phyloP scores from a whole-genome alignment of 768 basidiomycete genomes.

The Boletus rubroflammeus region DNA sequence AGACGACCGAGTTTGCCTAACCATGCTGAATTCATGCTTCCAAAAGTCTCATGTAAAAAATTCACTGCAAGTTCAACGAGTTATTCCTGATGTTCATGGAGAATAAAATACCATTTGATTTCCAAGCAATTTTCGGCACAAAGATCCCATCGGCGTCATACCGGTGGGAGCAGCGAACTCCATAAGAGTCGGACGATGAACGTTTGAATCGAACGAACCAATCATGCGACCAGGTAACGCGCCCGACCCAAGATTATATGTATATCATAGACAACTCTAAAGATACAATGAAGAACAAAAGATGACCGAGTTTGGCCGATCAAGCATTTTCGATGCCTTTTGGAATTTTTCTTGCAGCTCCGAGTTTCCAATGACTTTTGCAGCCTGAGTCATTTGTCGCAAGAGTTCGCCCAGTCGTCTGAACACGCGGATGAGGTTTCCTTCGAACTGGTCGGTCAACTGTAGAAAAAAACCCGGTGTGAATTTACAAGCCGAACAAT shows the following conservation, averaged over 20 bases:
- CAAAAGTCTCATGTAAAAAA: background rate
- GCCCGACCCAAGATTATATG: background rate
- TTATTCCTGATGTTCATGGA: background rate
- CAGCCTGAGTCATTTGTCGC: slow-evolving; percentile 92
- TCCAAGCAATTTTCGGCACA: background rate
- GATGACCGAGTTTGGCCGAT: slow-evolving; percentile 90
- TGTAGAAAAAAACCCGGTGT: slow-evolving; percentile 29
- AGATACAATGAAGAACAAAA: slow-evolving; percentile 86
- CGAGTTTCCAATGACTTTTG: slow-evolving; percentile 93
- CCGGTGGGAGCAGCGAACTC: background rate
- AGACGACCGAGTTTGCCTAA: background rate
- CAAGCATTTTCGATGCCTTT: slow-evolving; percentile 87
- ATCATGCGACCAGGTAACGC: background rate
- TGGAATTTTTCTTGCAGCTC: slow-evolving; percentile 95
- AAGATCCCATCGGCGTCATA: background rate
- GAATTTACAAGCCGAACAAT: background rate
- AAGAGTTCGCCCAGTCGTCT: slow-evolving; percentile 90
- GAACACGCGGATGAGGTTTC: slow-evolving; percentile 94
- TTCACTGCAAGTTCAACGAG: background rate
- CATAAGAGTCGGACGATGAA: background rate
- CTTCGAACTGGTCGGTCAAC: slow-evolving; percentile 97
- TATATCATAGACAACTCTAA: slow-evolving; percentile 28
- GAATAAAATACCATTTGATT: no score
- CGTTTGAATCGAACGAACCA: background rate
- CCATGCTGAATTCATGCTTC: background rate